A percentile compares a stretch with the other conserved stretches of the same genome.
These are phyloP conservation scores for Crassisporium funariophilum DNA, from an alignment of 768 basidiomycete species.

Conservation along the genomic window DNA sequence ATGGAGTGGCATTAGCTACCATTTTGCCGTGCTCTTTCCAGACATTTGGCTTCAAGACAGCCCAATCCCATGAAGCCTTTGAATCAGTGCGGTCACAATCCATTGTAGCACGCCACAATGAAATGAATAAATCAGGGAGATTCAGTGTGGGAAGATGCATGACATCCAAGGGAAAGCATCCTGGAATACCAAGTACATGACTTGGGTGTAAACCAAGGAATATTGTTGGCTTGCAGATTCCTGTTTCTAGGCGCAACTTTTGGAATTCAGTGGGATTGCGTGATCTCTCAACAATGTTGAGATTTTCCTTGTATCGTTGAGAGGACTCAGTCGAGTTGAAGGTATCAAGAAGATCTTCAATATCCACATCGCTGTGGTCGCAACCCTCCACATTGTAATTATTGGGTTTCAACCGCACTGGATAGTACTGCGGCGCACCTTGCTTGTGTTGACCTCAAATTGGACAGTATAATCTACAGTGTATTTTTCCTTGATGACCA, in stretches of 20 bases:
- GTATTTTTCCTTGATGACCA: conserved; percentile 33
- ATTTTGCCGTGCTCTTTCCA: conserved; percentile 37
- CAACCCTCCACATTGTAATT: neutral
- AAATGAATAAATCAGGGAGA: conserved; percentile 36
- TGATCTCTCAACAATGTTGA: neutral
- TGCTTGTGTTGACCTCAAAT: conserved; percentile 27
- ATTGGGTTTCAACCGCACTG: neutral
- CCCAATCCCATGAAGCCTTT: conserved; percentile 29
- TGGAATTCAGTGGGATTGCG: conserved; percentile 33
- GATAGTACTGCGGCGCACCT: neutral
- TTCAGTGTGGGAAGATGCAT: conserved; percentile 44
- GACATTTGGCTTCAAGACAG: conserved; percentile 21
- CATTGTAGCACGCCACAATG: conserved; percentile 33
- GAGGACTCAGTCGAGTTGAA: neutral
- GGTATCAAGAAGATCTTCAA: neutral
- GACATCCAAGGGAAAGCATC: conserved; percentile 33
- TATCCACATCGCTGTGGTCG: neutral
- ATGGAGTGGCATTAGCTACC: conserved; percentile 31
- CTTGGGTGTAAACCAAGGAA: neutral
- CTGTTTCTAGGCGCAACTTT: neutral
- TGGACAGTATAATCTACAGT: conserved; percentile 36
- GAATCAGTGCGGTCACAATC: conserved; percentile 18
- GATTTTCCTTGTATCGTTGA: neutral
- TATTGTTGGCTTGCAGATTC: neutral
- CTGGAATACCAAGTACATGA: conserved; percentile 25